Percentiles rank a stretch among this genome's conserved stretches.
These are phyloP conservation scores for Paxillus involutus DNA, from an alignment of 768 basidiomycete species.

Conservation along the genomic window DNA sequence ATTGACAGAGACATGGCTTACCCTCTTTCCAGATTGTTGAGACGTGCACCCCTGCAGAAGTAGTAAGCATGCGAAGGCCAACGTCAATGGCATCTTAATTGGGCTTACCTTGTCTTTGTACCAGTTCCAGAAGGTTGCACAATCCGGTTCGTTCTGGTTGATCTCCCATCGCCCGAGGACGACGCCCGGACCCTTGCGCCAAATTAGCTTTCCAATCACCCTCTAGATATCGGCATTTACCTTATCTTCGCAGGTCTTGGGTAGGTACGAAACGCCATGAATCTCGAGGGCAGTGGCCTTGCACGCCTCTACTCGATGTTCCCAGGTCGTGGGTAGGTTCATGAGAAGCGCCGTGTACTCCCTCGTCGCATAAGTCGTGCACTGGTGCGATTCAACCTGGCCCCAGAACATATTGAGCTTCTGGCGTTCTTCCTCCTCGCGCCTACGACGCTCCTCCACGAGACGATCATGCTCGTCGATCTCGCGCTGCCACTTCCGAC, in stretches of 20 bases:
- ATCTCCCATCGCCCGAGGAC: slow-evolving; percentile 27
- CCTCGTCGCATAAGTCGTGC: slow-evolving; percentile 26
- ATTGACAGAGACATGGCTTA: background rate
- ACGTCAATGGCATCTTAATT: background rate
- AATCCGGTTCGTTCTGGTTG: slow-evolving; percentile 28
- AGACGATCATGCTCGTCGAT: background rate
- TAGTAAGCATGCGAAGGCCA: background rate
- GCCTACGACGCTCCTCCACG: slow-evolving; percentile 11
- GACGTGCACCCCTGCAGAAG: slow-evolving; percentile 22
- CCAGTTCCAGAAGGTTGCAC: slow-evolving; percentile 24
- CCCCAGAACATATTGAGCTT: slow-evolving; percentile 25
- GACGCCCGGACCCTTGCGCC: slow-evolving; percentile 13
- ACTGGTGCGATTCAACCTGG: slow-evolving; percentile 16
- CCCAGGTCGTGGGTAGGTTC: slow-evolving; percentile 27
- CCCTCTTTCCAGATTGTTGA: slow-evolving; percentile 22
- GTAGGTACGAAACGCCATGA: slow-evolving; percentile 18
- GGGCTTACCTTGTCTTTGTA: slow-evolving; percentile 30
- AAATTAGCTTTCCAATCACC: background rate
- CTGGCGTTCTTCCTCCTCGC: slow-evolving; percentile 17
- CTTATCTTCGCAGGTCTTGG: slow-evolving; percentile 22
- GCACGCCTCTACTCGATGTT: slow-evolving; percentile 22
- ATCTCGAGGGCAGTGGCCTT: slow-evolving; percentile 21
- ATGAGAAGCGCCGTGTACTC: slow-evolving; percentile 30
- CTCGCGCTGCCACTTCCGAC: background rate
- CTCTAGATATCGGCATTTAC: background rate